Conservation (phyloP, 352 stramenopile species). For the Thalassiosira livingstoniorum region DNA sequence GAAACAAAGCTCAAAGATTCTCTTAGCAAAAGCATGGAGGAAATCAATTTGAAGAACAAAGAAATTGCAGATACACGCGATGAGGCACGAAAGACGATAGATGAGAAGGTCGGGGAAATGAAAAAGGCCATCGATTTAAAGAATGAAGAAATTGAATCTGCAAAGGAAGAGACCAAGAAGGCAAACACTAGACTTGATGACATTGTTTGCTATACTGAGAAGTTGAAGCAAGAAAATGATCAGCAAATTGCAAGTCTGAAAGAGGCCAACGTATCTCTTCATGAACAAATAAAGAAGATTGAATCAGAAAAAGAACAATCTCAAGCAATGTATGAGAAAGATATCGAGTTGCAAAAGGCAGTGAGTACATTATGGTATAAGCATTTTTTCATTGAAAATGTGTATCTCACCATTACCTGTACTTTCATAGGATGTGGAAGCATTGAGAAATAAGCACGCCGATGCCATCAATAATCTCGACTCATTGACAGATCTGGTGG, state of each 20-base stretch:
- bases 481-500: slow-evolving; percentile 50
- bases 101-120: slow-evolving; percentile 9
- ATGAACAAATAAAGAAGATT: slow-evolving; percentile 39
- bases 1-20: background rate
- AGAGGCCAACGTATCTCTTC: slow-evolving; percentile 44
- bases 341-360: slow-evolving; percentile 53
- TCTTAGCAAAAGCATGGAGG: background rate
- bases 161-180: slow-evolving; percentile 17
- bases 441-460: slow-evolving; percentile 37
- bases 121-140: slow-evolving; percentile 7
- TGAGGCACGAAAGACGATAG: slow-evolving; percentile 1
- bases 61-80: background rate
- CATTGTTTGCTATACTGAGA: slow-evolving; percentile 44
- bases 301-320: slow-evolving; percentile 57
- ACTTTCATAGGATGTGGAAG: slow-evolving; percentile 47
- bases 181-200: slow-evolving; percentile 37
- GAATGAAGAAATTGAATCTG: slow-evolving; percentile 20
- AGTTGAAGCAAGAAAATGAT: slow-evolving; percentile 48
- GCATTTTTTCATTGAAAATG: background rate
- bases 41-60: background rate
- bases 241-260: slow-evolving; percentile 48
- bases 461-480: slow-evolving; percentile 46
- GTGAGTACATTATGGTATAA: slow-evolving; percentile 43
- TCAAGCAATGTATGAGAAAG: slow-evolving; percentile 55
- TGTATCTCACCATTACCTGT: background rate